Evolutionary conservation across 148 eudicot species (phyloP), one percentile per base, ranked within the genome.

Genomic region (Fagopyrum esculentum): DNA sequence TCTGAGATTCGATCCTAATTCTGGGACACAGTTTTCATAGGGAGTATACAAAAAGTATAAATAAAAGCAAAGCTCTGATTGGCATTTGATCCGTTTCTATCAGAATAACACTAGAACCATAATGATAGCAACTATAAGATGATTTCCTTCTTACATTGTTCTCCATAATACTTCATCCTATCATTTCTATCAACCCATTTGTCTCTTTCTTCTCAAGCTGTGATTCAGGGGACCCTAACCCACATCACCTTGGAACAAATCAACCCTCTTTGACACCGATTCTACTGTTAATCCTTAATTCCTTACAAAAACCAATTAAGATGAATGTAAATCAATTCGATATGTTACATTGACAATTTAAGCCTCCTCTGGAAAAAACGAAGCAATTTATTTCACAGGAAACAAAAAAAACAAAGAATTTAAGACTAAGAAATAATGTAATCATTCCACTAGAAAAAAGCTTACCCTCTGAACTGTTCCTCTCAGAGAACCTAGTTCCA

Each of bases 401-500:
- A 43, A 15, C 11, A 22, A 35, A 6, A 12, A 12, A 63, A 61
- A 22, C 63, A 61, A 15, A 57, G 46, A 66, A 43, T 35, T 0
- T 35, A 40, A 5, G 6, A 66, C 4, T 13, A 12, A 40, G 71
- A 8, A 40, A 66, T 17, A 15, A 15, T 43, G 47, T 7, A 66
- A 43, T 40, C 71, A 66, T 66, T 66, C 71, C 10, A 40, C 6
- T 45, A 66, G 71, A 66, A 45, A 19, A 9, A 59, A 77, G 74
- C 85, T 88, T 86, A 94, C 98, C 82, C 92, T 90, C 74, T 90
- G 97, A 78, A 94, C 77, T 11, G 92, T 86, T 80, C 98, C 98
- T 60, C 98, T 86, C 60, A 94, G 98, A 77, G 98, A 94, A 80
- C 96, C 96, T 72, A 94, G 90, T 91, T 94, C 98, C 86, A 94